Conservation (phyloP, 176 grass and related monocot genomes). For the Avena sativa region DNA sequence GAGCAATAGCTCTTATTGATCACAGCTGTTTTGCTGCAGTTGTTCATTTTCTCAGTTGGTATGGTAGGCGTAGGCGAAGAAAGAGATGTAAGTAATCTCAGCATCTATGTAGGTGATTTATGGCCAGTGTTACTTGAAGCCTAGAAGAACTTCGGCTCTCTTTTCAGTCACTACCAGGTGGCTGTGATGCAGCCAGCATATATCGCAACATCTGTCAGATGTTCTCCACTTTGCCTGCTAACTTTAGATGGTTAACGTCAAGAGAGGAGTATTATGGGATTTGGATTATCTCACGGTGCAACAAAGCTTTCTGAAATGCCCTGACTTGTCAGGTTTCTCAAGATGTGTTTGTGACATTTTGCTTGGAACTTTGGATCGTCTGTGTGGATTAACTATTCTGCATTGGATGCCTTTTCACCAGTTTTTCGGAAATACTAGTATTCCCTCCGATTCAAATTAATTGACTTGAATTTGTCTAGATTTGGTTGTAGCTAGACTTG, state of each 20-base stretch:
- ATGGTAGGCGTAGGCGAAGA: constrained; percentile 29
- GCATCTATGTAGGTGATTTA: constrained; percentile 7
- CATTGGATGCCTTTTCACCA: neutral
- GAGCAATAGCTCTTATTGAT: constrained; percentile 54
- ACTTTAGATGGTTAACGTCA: constrained; percentile 14
- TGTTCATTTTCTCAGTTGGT: neutral
- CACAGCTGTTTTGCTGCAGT: neutral
- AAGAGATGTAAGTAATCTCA: constrained; percentile 43
- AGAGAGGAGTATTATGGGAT: neutral
- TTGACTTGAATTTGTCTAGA: too few relatives aligned
- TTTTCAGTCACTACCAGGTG: neutral
- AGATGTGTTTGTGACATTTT: neutral
- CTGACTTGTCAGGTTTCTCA: neutral
- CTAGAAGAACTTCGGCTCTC: constrained; percentile 13
- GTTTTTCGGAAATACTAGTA: too few relatives aligned
- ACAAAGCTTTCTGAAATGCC: neutral
- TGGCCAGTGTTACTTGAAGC: neutral
- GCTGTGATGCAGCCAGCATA: neutral
- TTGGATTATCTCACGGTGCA: neutral
- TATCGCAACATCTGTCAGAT: constrained; percentile 3
- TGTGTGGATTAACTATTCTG: neutral
- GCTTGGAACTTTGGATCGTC: neutral
- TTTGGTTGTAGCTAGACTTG: too few relatives aligned
- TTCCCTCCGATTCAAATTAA: too few relatives aligned
- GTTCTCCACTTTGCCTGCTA: neutral